Evolutionary conservation across 805 yeast species (phyloP).

Genomic region (Saccharomycopsis javanensis): DNA sequence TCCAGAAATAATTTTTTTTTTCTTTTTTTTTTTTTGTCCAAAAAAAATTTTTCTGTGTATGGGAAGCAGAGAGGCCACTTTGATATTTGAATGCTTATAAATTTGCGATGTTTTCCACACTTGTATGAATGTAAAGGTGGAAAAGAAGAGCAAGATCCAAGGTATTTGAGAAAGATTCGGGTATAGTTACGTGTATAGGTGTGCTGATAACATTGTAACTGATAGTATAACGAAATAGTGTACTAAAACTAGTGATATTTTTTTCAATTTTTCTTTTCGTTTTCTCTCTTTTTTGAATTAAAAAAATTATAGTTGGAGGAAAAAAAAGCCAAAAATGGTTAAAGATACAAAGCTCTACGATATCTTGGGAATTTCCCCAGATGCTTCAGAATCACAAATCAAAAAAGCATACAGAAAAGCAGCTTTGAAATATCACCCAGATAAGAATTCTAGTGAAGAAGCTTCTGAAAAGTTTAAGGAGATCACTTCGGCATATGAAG

Average conservation of each 20-base stretch:
- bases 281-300: too few species aligned
- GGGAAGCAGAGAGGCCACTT: conserved; percentile 1
- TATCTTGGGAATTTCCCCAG: conserved; percentile 58
- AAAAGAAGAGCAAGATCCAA: too few species aligned
- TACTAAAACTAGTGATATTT: too few species aligned
- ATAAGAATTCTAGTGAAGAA: conserved; percentile 74
- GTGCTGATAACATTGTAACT: too few species aligned
- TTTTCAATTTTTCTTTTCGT: too few species aligned
- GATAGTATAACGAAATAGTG: too few species aligned
- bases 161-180: too few species aligned
- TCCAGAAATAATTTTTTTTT: not conserved
- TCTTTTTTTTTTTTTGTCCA: not conserved
- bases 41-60: not conserved
- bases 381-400: conserved; percentile 60
- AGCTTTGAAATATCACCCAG: conserved; percentile 77
- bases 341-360: conserved; percentile 75
- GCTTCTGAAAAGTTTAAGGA: conserved; percentile 95
- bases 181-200: too few species aligned
- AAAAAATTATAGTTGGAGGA: too few species aligned
- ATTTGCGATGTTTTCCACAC: not conserved
- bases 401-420: conserved; percentile 77
- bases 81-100: not conserved
- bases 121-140: not conserved
- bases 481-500: conserved; percentile 78
- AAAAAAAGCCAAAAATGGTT: conserved; percentile 66